These are phyloP conservation scores for Venturia aucupariae DNA, from an alignment of 2,329 filamentous ascomycete species.

Conservation along the genomic window DNA sequence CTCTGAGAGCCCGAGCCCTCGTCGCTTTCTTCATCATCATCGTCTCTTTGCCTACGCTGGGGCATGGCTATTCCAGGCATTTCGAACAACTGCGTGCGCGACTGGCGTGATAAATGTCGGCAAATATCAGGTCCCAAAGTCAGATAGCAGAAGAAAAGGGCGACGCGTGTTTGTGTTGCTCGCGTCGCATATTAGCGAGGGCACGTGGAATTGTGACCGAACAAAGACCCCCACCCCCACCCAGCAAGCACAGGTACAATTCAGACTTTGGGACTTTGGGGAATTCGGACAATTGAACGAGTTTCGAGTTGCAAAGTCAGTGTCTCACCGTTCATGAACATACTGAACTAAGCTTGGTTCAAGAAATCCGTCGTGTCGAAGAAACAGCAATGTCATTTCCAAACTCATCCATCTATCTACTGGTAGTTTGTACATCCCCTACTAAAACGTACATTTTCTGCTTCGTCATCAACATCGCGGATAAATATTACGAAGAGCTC, in stretches of 20 bases:
- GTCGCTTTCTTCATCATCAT: not conserved
- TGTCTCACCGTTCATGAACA: too few species aligned
- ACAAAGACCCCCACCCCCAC: too few species aligned
- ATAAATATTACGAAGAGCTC: not conserved
- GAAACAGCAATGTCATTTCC: not conserved
- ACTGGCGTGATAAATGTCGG: not conserved
- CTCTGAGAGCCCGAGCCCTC: constrained; percentile 10
- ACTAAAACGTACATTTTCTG: not conserved
- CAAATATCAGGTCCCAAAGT: not conserved
- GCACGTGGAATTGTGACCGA: not conserved
- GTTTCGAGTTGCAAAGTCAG: too few species aligned
- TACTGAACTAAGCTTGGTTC: too few species aligned
- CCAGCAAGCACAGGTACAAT: too few species aligned
- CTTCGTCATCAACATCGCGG: not conserved
- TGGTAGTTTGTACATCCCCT: not conserved
- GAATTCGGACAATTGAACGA: too few species aligned
- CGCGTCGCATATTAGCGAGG: not conserved
- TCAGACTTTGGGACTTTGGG: too few species aligned
- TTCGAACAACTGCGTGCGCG: not conserved
- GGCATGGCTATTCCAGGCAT: constrained; percentile 8
- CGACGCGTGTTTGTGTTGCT: not conserved
- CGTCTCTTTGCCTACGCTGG: not conserved
- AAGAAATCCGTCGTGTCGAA: too few species aligned
- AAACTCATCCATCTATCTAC: not conserved
- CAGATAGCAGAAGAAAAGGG: not conserved